These are phyloP conservation scores for Cafeteria roenbergensis DNA, from an alignment of 108 stramenopile genomes.

Conservation along the genomic window DNA sequence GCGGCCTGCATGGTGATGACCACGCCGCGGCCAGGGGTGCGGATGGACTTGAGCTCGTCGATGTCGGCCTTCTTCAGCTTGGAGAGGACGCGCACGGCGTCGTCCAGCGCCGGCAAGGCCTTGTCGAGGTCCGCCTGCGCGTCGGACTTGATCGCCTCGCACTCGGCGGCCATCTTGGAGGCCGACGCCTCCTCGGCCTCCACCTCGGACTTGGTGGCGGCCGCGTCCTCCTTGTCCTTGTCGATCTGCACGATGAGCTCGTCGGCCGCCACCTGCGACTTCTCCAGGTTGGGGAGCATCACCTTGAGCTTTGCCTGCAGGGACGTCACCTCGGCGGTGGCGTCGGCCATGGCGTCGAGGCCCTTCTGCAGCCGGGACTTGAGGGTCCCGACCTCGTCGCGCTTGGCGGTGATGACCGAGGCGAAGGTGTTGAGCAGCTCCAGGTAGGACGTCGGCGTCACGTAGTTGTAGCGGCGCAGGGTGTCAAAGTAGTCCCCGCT, in stretches of 20 bases:
- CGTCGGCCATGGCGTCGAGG: constrained; percentile 38
- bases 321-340: constrained; percentile 29
- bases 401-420: constrained; percentile 31
- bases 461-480: constrained; percentile 44
- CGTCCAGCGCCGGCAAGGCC: constrained; percentile 45
- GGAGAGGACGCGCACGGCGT: constrained; percentile 41
- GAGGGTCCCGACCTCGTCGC: constrained; percentile 38
- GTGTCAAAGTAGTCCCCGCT: constrained; percentile 32
- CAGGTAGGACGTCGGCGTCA: constrained; percentile 50
- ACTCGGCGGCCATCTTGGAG: constrained; percentile 27
- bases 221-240: constrained; percentile 39
- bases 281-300: constrained; percentile 43
- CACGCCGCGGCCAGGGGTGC: constrained; percentile 41
- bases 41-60: constrained; percentile 43
- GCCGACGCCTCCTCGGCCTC: constrained; percentile 40
- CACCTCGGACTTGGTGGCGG: constrained; percentile 33
- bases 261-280: constrained; percentile 37
- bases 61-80: constrained; percentile 46
- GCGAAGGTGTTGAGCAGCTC: constrained; percentile 44
- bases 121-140: constrained; percentile 47
- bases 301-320: constrained; percentile 40
- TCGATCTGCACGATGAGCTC: constrained; percentile 35
- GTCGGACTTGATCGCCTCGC: constrained; percentile 48
- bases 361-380: constrained; percentile 42
- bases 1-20: constrained; percentile 45